Base-by-base conservation (phyloP, 176 grass and related monocot genomes). In the Pontederia paniculata region DNA sequence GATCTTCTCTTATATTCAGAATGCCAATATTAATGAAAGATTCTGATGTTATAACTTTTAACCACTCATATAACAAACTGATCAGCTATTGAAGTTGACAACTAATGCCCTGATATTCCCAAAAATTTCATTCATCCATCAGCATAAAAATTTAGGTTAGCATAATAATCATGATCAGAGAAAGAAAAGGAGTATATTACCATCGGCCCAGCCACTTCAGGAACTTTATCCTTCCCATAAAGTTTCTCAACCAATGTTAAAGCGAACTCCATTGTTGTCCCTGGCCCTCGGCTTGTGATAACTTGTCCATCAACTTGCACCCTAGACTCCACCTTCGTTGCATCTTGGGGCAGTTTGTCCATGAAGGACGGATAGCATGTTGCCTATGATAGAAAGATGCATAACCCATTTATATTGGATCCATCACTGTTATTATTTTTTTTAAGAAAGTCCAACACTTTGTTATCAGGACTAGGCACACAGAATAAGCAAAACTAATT, bases 291-390 rank as follows among this genome's bases (percentile, higher is more conserved):
- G 45, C 73, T 62, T 4, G 84, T 88, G 2, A 88, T 58, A 28
- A 54, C 68, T 21, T 50, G 72, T 22, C 69, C 76, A 62, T 88
- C 79, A 37, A 83, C 73, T 66, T 83, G 75, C 42, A 88, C 76
- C 50, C 67, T 83, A 12, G 84, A 74, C 45, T 88, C 76, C 45
- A 83, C 76, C 23, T 21, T 47, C 53, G 60, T 72, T 57, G 67
- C 77, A 9, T 90, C 79, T 0, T 64, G 53, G 9, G 79, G 73
- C 54, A 88, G 67, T 59, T 74, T 71, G 2, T 74, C 76, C 45
- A 88, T 77, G 58, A 83, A 88, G 51, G 42, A 18, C n/a, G 84
- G 84, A 16, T 88, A 66, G 23, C 76, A 80, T 11, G 84, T 90
- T 5, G 83, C 90, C 90, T 95, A 48, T 20, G 10, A 17, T 48